Conservation (phyloP, 2,329 filamentous ascomycete genomes). For the Bipolaris bicolor region DNA sequence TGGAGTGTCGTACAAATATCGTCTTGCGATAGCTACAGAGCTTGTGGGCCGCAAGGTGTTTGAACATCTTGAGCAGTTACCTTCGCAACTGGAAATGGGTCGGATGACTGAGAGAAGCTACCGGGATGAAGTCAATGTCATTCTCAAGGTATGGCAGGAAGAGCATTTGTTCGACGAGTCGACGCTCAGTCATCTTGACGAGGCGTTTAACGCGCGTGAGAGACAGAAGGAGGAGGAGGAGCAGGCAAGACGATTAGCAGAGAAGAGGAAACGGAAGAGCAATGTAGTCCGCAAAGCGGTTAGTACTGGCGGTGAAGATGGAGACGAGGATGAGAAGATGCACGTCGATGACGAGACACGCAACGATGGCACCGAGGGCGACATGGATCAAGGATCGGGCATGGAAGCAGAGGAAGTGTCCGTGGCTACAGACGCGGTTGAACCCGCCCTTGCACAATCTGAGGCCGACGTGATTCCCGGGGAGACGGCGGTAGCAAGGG, state of each 20-base stretch:
- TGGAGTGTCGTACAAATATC: constrained; percentile 72
- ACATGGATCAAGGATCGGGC: constrained; percentile 1
- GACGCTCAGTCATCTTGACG: constrained; percentile 31
- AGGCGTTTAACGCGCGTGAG: constrained; percentile 43
- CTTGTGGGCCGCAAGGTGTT: constrained; percentile 74
- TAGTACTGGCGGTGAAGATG: constrained; percentile 14
- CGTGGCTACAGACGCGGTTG: too few species aligned
- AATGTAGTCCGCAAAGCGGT: constrained; percentile 17
- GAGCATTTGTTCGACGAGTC: constrained; percentile 43
- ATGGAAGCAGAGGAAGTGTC: not conserved
- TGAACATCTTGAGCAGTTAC: constrained; percentile 74
- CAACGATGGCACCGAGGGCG: constrained; percentile 5
- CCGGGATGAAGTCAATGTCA: constrained; percentile 39
- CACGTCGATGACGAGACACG: constrained; percentile 23
- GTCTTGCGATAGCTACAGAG: constrained; percentile 77
- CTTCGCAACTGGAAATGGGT: constrained; percentile 77
- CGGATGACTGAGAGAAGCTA: constrained; percentile 71
- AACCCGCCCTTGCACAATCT: not conserved
- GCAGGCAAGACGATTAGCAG: constrained; percentile 70
- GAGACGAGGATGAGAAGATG: constrained; percentile 28
- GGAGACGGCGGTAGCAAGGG: constrained; percentile 46
- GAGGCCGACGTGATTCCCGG: constrained; percentile 27
- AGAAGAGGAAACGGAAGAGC: constrained; percentile 31
- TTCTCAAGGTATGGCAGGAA: constrained; percentile 45
- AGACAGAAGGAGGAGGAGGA: constrained; percentile 60